Percentiles rank a stretch among this genome's conserved stretches.
phyloP scores from a whole-genome alignment of 495 filamentous ascomycete species.

The Penicillium roqueforti region DNA sequence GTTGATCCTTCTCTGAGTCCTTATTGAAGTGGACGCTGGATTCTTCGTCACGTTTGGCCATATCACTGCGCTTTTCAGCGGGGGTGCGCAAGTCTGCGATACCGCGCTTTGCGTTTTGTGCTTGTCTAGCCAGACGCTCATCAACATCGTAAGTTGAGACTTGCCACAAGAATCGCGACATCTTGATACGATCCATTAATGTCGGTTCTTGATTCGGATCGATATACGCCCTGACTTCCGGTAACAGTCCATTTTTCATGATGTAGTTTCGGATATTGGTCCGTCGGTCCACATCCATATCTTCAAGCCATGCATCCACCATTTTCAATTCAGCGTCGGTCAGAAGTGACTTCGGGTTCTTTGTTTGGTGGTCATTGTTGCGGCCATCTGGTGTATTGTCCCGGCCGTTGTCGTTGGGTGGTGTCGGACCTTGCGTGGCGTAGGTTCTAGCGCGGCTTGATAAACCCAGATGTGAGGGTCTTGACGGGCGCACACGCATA shows the following conservation, averaged over 20 bases:
- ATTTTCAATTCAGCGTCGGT: conserved; percentile 35
- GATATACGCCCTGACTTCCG: conserved; percentile 32
- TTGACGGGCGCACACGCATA: conserved; percentile 32
- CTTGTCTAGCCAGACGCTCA: background rate
- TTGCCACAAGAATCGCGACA: conserved; percentile 34
- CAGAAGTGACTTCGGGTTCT: conserved; percentile 33
- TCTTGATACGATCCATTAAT: conserved; percentile 36
- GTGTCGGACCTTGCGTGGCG: conserved; percentile 49
- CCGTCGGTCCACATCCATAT: conserved; percentile 26
- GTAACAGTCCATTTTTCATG: conserved; percentile 31
- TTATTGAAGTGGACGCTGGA: background rate
- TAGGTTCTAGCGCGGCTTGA: conserved; percentile 51
- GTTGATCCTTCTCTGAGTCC: background rate
- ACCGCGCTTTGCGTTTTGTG: background rate
- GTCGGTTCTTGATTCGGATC: conserved; percentile 32
- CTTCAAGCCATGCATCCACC: conserved; percentile 29
- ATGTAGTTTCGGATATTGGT: conserved; percentile 33
- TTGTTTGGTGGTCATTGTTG: conserved; percentile 33
- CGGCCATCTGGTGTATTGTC: conserved; percentile 26
- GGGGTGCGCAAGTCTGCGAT: background rate
- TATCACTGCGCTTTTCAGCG: background rate
- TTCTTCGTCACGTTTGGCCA: too few relatives aligned
- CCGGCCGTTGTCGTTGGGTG: conserved; percentile 41
- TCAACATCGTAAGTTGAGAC: conserved; percentile 26
- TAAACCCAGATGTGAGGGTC: conserved; percentile 43